Base-by-base conservation (phyloP, 2,329 filamentous ascomycete genomes). In the Verticillium albo-atrum region DNA sequence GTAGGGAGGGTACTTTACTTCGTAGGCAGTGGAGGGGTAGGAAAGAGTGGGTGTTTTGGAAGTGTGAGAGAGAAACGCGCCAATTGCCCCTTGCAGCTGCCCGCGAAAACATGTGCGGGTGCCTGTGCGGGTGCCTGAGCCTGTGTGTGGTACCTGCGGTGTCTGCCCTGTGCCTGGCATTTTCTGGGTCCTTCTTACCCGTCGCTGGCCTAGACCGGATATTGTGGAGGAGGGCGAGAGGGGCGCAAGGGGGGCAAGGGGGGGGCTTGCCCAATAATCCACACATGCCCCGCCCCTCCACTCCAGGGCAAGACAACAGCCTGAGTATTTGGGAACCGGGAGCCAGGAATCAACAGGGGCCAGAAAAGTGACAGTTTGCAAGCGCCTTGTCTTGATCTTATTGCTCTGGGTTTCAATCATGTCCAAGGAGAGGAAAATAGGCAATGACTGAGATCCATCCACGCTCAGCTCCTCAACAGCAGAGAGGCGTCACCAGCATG, bases 11-110 rank as follows among this genome's bases (percentile, higher is more conserved):
- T n/a, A n/a, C n/a, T n/a, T n/a, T 12, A 32, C 30, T 32, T 32
- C 6, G 30, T 32, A 32, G 6, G 6, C 30, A 32, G 30, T 32
- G 34, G 34, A n/a, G 34, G 34, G 15, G 3, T 15, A 37, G 34
- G 34, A 37, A 37, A 35, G 30, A 50, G 50, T 12, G 34, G 58
- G 53, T 54, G 55, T 58, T 63, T 60, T 56, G 62, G 20, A 62
- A 51, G 56, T 59, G 53, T 34, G 53, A 58, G 52, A 57, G 56
- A 50, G 62, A 58, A 60, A 62, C 58, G 42, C 56, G 60, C 62
- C 60, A 60, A 27, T 34, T 17, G 17, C 51, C 60, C 60, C 62
- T 57, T 57, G 37, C 54, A 56, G 54, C 25, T 56, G 42, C 20
- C 42, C 42, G n/a, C 35, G 7, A 32, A 32, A 23, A 42, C 35